Evolutionary conservation across 2,329 filamentous ascomycete genomes (phyloP), one percentile per base, ranked within the genome.

Genomic region (Aspergillus fumigatus): DNA sequence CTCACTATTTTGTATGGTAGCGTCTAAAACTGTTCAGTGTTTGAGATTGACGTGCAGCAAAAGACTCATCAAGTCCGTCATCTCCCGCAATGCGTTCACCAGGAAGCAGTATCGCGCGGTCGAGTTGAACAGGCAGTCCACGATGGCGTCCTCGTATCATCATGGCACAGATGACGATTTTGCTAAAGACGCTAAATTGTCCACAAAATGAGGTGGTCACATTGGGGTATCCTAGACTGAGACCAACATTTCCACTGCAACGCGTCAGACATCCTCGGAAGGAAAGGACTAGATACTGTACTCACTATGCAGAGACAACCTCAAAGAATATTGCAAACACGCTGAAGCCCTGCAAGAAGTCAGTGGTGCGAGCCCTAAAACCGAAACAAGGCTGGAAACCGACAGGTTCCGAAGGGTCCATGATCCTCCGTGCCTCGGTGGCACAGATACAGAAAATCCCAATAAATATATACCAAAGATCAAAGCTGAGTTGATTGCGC

Each of bases 401-500:
- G 50, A 71, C 70, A 14, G 69, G 65, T 50, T 68, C 61, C 4
- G 53, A 47, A 10, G 55, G 61, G 56, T 69, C 57, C 54, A 64
- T 65, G 41, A 73, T 70, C 25, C 63, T 61, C 17, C 60, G 60
- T 1, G 66, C 59, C 68, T 88, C 85, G 52, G 86, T 82, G 40
- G 81, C 76, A 55, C 78, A 79, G 56, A 88, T 84, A 26, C 82
- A 66, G 59, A 87, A 79, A 26, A 85, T 76, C 5, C 83, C 82
- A 0, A 86, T 68, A 11, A 84, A 80, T 19, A 88, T 80, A 71
- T 81, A 84, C 85, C 85, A 88, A 26, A 88, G 72, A 65, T 88
- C 86, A 67, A 88, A 84, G 11, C 81, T 80, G 1, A 88, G 77
- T 69, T 88, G 85, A n/a, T 82, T 80, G 26, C 82, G 80, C 38